A percentile compares a stretch with the other conserved stretches of the same genome.
phyloP scores from a whole-genome alignment of 2,329 filamentous ascomycete genomes.

The Aaosphaeria pasadenensis region DNA sequence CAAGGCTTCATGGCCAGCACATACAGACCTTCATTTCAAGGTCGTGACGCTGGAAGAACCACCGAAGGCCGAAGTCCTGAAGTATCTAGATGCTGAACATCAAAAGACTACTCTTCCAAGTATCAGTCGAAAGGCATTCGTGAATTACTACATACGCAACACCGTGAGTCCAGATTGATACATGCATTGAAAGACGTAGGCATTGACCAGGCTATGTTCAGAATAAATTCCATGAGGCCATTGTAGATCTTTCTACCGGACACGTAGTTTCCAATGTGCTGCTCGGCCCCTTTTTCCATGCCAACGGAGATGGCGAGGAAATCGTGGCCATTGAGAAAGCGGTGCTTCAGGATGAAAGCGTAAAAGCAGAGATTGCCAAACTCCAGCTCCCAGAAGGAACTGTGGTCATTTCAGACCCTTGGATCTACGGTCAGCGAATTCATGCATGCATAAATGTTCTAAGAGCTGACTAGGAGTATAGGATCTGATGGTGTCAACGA shows the following conservation, averaged over 20 bases:
- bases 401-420: slow-evolving; percentile 59
- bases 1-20: slow-evolving; percentile 53
- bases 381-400: slow-evolving; percentile 57
- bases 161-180: slow-evolving; percentile 45
- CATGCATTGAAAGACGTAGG: too few species aligned
- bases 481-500: slow-evolving; percentile 48
- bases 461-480: slow-evolving; percentile 1
- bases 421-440: slow-evolving; percentile 60
- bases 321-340: slow-evolving; percentile 57
- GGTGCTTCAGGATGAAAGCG: slow-evolving; percentile 54
- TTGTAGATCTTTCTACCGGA: slow-evolving; percentile 52
- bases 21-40: slow-evolving; percentile 61
- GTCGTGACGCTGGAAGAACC: slow-evolving; percentile 66
- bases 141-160: slow-evolving; percentile 59
- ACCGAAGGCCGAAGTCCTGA: slow-evolving; percentile 55
- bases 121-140: slow-evolving; percentile 52
- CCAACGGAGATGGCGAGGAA: slow-evolving; percentile 58
- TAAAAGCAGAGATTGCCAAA: slow-evolving; percentile 59
- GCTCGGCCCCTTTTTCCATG: slow-evolving; percentile 57
- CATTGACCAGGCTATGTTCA: slow-evolving; percentile 18
- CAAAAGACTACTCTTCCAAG: slow-evolving; percentile 50
- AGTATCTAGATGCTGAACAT: slow-evolving; percentile 64
- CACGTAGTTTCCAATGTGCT: slow-evolving; percentile 57
- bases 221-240: slow-evolving; percentile 62
- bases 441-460: neutral